Base-by-base conservation (phyloP, 192 early-diverging fungal species). In the Entomortierella lignicola region DNA sequence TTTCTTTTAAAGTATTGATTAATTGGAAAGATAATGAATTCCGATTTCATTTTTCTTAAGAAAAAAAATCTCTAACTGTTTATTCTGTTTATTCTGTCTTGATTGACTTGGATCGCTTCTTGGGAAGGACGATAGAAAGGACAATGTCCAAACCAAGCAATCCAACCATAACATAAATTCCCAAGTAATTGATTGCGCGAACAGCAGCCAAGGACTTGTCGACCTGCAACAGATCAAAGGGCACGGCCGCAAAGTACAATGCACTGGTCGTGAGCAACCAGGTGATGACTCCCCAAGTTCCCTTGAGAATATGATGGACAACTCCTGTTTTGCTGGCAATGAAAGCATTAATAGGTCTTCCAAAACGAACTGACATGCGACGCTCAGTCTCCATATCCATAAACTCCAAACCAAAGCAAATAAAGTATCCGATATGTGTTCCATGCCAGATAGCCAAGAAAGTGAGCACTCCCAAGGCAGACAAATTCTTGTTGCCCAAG, bases 391-490 rank as follows among this genome's bases (percentile, higher is more conserved):
- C 82, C 51, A 88, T 77, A 55, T 84, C 85, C 32, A 90, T 43
- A 69, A 84, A 91, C 71, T 91, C 90, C 43, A 89, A 69, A 42
- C 71, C 66, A 47, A 91, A 91, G 42, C 80, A 82, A 17, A 87
- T 32, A 61, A 85, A 88, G 71, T 91, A 91, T n/a, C 85, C 87
- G 8, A 81, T 11, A 55, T 88, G 83, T 25, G 83, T 85, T 31
- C 89, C 89, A 64, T 91, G 89, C 89, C 89, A 91, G 43, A 88
- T 48, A n/a, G 89, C 87, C 5, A 91, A 69, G 73, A 90, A 91
- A 0, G 81, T 29, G 2, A 90, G 65, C 1, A 86, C 79, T 13
- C 64, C 81, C 20, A 75, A 56, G 15, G 81, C 74, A 4, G 89
- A 88, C 15, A 86, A 26, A 20, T 86, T 67, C 81, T 89, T 89